Base-by-base conservation (phyloP, 2,329 filamentous ascomycete genomes). In the Apiospora koreana region DNA sequence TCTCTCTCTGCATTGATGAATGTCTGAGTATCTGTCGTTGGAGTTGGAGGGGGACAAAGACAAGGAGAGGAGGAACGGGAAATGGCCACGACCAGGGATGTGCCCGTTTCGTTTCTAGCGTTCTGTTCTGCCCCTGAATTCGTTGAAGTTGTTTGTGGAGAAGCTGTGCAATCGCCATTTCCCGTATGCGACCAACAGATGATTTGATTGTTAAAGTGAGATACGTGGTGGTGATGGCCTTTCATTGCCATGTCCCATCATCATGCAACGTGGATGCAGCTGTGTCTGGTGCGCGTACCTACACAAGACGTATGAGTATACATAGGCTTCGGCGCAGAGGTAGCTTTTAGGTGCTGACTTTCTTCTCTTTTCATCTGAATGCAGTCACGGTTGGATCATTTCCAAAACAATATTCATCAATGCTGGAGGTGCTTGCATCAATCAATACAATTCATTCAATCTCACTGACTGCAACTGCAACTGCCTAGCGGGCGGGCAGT, bases 51-150 rank as follows among this genome's bases (percentile, higher is more conserved):
- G 46, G n/a, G n/a, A n/a, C n/a, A 10, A 5, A 8, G 50, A 35
- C 50, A 31, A 58, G 50, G 50, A 58, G 50, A 31, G 28, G 50
- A 35, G 28, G 50, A 58, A 58, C 28, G 50, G 50, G 50, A 66
- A 66, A 45, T 45, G 42, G 38, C 64, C 25, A 18, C 38, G 38
- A 43, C 64, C 64, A 66, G 41, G 64, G 64, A 66, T 66, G 5
- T 66, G 64, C 64, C 64, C 64, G 64, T 66, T 66, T 66, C 64
- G 64, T 66, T 66, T 66, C 64, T 62, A 62, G 54, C 54, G 38
- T 45, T 66, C 64, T 41, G 46, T 45, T 7, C 45, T 54, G 31
- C 66, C 66, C 66, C 66, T 68, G 66, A 68, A 68, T 68, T 68
- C 43, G 25, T 14, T 14, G 25, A 67, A 67, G 65, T 67, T 67